phyloP scores from a whole-genome alignment of 140 eudicot species.

The Artemisia princeps region DNA sequence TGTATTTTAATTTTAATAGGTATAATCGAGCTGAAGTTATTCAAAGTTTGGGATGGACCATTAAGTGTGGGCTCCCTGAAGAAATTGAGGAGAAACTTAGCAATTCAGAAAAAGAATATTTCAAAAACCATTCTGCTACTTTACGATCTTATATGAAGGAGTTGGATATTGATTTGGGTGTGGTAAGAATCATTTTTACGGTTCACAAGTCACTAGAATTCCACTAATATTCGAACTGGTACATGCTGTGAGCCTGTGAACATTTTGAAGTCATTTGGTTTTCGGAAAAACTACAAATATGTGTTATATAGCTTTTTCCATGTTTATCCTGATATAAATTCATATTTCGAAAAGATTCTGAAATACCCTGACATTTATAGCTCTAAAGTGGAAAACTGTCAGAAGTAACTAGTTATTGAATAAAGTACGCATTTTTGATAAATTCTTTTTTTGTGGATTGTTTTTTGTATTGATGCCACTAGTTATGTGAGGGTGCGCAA shows the following conservation, averaged over 20 bases:
- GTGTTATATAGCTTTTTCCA: too few relatives aligned
- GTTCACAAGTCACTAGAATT: neutral
- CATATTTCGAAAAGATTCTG: too few relatives aligned
- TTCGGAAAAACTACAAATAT: too few relatives aligned
- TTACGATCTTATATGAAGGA: constrained; percentile 37
- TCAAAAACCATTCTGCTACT: constrained; percentile 55
- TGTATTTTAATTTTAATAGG: constrained; percentile 34
- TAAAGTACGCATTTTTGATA: too few relatives aligned
- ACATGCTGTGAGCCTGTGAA: neutral
- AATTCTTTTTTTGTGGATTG: neutral
- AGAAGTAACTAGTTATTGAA: too few relatives aligned
- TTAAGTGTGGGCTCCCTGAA: constrained; percentile 56
- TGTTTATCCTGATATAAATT: too few relatives aligned
- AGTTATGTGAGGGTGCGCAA: too few relatives aligned
- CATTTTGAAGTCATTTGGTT: too few relatives aligned
- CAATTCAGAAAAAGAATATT: constrained; percentile 64
- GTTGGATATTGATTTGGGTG: constrained; percentile 10
- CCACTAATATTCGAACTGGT: neutral
- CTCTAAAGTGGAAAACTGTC: too few relatives aligned
- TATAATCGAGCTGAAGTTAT: constrained; percentile 79
- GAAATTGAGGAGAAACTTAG: constrained; percentile 68
- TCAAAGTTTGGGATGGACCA: constrained; percentile 70
- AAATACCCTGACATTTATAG: too few relatives aligned
- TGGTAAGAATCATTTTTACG: constrained; percentile 4
- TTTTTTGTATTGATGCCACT: neutral